These are phyloP conservation scores for Fusarium sp. DNA, from an alignment of 2,329 filamentous ascomycete genomes.

Conservation along the genomic window DNA sequence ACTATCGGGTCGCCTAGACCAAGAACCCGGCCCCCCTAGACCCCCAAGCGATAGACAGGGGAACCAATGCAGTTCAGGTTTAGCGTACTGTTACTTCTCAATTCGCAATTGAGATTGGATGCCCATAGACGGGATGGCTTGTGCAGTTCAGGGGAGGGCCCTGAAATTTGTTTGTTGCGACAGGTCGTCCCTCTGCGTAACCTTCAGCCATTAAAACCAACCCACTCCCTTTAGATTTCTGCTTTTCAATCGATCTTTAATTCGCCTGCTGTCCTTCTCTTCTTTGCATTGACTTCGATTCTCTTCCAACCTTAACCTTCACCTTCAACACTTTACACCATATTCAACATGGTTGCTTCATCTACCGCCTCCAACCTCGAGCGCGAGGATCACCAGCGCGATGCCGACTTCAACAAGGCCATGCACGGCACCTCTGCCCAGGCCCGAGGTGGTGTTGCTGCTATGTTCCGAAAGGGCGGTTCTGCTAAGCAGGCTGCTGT, in stretches of 20 bases:
- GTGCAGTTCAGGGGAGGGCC: constrained; percentile 44
- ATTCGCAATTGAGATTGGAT: constrained; percentile 45
- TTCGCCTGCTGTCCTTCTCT: constrained; percentile 14
- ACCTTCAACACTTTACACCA: constrained; percentile 28
- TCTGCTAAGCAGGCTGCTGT: constrained; percentile 82
- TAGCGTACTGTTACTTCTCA: constrained; percentile 37
- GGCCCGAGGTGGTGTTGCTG: constrained; percentile 77
- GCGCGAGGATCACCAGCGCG: constrained; percentile 82
- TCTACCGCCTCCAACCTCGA: constrained; percentile 67
- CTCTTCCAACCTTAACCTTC: constrained; percentile 8
- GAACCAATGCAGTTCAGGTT: constrained; percentile 26
- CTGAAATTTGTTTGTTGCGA: constrained; percentile 46
- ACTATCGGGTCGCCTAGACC: constrained; percentile 16
- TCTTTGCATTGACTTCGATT: background rate
- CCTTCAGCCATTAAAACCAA: constrained; percentile 42
- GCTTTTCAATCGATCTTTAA: constrained; percentile 24
- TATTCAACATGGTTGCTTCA: constrained; percentile 57
- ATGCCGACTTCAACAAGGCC: constrained; percentile 91
- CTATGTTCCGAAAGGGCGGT: constrained; percentile 85
- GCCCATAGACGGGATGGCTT: constrained; percentile 31
- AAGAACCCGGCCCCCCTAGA: constrained; percentile 23
- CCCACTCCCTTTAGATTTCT: constrained; percentile 28
- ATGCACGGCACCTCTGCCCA: constrained; percentile 80
- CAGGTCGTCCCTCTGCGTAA: constrained; percentile 35
- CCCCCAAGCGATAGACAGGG: constrained; percentile 29